These are phyloP conservation scores for Wickerhamiella lipophila DNA, from an alignment of 805 yeast genomes.

Conservation along the genomic window DNA sequence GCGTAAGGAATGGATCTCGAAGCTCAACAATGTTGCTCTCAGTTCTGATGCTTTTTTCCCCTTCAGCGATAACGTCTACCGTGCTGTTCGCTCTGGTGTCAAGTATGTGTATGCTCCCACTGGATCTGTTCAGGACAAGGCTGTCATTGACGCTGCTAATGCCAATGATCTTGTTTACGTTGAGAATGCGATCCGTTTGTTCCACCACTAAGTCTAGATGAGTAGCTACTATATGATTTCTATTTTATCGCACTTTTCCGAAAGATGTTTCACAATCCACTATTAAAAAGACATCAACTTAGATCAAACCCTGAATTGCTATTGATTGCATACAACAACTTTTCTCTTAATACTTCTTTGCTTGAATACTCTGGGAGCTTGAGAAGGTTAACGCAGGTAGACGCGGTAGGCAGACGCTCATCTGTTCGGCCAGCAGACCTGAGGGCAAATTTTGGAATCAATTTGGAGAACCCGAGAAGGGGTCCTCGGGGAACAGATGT, in stretches of 20 bases:
- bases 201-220: constrained; percentile 66
- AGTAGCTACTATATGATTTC: background rate
- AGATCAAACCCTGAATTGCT: constrained; percentile 82
- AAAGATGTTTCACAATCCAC: too few relatives aligned
- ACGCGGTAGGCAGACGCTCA: constrained; percentile 70
- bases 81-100: constrained; percentile 95
- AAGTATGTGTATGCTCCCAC: constrained; percentile 93
- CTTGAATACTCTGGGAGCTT: constrained; percentile 73
- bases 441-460: constrained; percentile 71
- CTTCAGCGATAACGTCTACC: constrained; percentile 96
- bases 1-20: constrained; percentile 73
- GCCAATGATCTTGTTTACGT: constrained; percentile 80
- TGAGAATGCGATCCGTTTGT: constrained; percentile 92
- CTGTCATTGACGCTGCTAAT: constrained; percentile 92
- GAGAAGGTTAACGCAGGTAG: constrained; percentile 83
- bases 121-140: constrained; percentile 96
- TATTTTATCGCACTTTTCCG: too few relatives aligned
- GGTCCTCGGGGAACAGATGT: constrained; percentile 92
- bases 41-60: constrained; percentile 99
- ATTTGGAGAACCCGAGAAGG: constrained; percentile 63
- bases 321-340: constrained; percentile 64
- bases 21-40: constrained; percentile 75
- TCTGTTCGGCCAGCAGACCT: constrained; percentile 46
- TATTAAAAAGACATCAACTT: too few relatives aligned
- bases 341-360: constrained; percentile 43